Conservation (phyloP, 163 green algal species). For the Trebouxia gelatinosa region DNA sequence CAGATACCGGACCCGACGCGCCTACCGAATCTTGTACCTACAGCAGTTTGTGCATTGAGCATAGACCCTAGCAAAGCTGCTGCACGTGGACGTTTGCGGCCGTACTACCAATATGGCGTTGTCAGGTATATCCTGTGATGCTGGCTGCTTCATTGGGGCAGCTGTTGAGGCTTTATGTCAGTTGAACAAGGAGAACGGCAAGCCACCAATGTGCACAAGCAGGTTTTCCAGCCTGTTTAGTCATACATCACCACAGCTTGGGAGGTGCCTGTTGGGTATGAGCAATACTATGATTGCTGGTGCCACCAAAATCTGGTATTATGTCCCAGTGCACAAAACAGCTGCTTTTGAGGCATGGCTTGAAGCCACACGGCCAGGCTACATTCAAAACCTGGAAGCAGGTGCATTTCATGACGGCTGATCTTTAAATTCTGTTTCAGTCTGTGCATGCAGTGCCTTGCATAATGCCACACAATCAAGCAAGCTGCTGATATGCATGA, state of each 20-base stretch:
- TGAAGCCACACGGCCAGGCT: slow-evolving; percentile 8
- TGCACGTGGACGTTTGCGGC: neutral
- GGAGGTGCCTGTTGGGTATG: slow-evolving; percentile 10
- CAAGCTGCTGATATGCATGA: no score
- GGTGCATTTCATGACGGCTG: no score
- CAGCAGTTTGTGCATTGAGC: slow-evolving; percentile 3
- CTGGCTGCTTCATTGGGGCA: no score
- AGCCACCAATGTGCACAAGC: no score
- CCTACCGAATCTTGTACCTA: slow-evolving; percentile 13
- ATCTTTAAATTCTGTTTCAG: no score
- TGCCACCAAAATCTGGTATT: slow-evolving; percentile 23
- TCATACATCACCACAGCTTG: slow-evolving; percentile 15
- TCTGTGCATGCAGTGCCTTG: no score
- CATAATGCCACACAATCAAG: no score
- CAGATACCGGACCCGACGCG: slow-evolving; percentile 9
- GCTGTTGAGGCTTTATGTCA: no score
- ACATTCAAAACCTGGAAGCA: slow-evolving; percentile 15
- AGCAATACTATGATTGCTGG: slow-evolving; percentile 23
- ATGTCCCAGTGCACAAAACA: slow-evolving; percentile 6
- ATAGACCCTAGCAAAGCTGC: slow-evolving; percentile 15
- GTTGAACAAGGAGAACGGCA: no score
- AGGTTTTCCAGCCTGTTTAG: slow-evolving; percentile 20
- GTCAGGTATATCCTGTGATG: no score
- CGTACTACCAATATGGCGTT: slow-evolving; percentile 24
- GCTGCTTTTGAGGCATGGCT: slow-evolving; percentile 10